Evolutionary conservation across 352 stramenopile species (phyloP), one percentile per base, ranked within the genome.

Genomic region (Phytophthora citricola): DNA sequence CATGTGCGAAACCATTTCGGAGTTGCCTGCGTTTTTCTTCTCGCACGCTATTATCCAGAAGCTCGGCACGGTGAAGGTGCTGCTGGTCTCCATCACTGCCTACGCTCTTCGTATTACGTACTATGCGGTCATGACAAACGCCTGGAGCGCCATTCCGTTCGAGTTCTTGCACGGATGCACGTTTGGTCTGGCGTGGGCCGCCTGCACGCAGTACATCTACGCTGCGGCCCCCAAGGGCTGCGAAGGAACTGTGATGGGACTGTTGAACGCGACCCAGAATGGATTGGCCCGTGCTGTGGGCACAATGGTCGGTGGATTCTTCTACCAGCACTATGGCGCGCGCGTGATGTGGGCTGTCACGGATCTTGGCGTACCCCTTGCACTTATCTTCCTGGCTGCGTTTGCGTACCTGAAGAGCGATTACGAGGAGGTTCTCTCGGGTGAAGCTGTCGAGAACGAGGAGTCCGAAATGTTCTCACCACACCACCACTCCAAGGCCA

Each of bases 21-120:
- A 92, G 62, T 67, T 92, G 4, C 83, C 83, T 27, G 83, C 83
- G 4, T 92, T 92, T 57, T 92, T 90, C 67, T 90, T 79, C 65
- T 89, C 83, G 24, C 76, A 90, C 31, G 39, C 58, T 11, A 88
- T 92, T 63, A 87, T 90, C 66, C 61, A 83, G 55, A 75, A 75
- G 9, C 61, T 86, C 26, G 83, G 81, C n/a, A 87, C 75, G 20
- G 78, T 91, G 29, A 87, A 81, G 12, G 76, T 88, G 36, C 48
- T 88, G 49, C 41, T 85, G 40, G 46, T 86, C 3, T 86, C 79
- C 4, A 84, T 84, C 24, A 54, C 70, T 14, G 79, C 71, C 10
- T 88, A 86, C 50, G 76, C 73, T 11, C 63, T 81, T 46, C 73
- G 79, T 10, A 76, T 88, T 47, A 73, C 79, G 29, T 88, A 73